Evolutionary conservation across 2,329 filamentous ascomycete species (phyloP).

Genomic region (Didymella arachidicola): DNA sequence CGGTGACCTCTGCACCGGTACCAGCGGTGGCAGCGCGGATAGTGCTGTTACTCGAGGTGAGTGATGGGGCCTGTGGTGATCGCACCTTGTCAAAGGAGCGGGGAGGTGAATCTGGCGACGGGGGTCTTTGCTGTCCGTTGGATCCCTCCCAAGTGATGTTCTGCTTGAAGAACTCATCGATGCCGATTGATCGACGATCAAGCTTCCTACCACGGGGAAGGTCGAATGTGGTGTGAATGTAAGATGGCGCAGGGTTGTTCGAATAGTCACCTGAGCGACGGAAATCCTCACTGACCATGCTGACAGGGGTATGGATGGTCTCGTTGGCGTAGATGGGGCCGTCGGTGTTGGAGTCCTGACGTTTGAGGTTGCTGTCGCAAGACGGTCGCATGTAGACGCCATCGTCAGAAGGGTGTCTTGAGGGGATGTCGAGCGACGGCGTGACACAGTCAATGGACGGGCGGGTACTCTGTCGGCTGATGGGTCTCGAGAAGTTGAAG

Average conservation of each 20-base stretch:
- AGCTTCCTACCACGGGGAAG: constrained; percentile 83
- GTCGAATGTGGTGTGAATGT: constrained; percentile 84
- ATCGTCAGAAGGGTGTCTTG: constrained; percentile 49
- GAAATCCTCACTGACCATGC: constrained; percentile 75
- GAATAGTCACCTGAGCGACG: constrained; percentile 62
- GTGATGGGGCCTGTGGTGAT: constrained; percentile 40
- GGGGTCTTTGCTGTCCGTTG: constrained; percentile 41
- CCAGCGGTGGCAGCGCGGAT: constrained; percentile 52
- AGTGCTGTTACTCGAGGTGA: constrained; percentile 55
- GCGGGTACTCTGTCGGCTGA: constrained; percentile 73
- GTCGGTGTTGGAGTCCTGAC: constrained; percentile 52
- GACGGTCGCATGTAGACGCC: constrained; percentile 50
- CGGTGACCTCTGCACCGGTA: constrained; percentile 68
- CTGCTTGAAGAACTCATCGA: constrained; percentile 50
- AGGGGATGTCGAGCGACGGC: constrained; percentile 47
- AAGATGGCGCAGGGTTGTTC: constrained; percentile 69
- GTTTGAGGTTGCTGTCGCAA: constrained; percentile 47
- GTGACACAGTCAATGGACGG: constrained; percentile 54
- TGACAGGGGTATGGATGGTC: constrained; percentile 72
- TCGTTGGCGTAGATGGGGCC: constrained; percentile 69
- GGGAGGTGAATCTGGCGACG: constrained; percentile 51
- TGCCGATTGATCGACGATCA: constrained; percentile 63
- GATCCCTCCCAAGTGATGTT: constrained; percentile 70
- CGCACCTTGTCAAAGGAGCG: constrained; percentile 44
- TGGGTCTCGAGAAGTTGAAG: constrained; percentile 92